phyloP scores from a whole-genome alignment of 495 filamentous ascomycete species.

The Neurospora cerealis region DNA sequence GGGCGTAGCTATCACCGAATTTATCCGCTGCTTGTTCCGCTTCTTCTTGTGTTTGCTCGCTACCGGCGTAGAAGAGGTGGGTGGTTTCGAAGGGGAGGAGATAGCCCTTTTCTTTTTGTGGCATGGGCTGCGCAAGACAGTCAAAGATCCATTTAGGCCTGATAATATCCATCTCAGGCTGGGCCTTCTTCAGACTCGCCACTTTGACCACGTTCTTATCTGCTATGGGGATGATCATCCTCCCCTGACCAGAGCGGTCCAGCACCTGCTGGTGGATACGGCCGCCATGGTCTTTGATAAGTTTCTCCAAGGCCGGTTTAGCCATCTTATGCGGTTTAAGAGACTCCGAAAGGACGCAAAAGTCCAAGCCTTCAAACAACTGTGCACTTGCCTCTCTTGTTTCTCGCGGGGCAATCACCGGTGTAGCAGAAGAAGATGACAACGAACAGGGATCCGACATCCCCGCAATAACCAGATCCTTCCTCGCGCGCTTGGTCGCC shows the following conservation, averaged over 20 bases:
- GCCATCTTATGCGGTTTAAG: constrained; percentile 47
- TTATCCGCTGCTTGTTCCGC: constrained; percentile 52
- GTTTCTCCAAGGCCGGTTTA: constrained; percentile 72
- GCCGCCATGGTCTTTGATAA: constrained; percentile 86
- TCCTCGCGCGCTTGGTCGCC: constrained; percentile 48
- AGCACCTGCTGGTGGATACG: constrained; percentile 60
- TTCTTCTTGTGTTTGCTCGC: constrained; percentile 13
- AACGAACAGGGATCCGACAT: constrained; percentile 36
- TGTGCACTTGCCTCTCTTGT: constrained; percentile 20
- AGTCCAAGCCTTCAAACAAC: constrained; percentile 63
- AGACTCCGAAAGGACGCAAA: constrained; percentile 51
- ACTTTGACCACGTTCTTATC: constrained; percentile 84
- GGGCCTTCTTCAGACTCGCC: constrained; percentile 64
- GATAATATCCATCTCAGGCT: constrained; percentile 54
- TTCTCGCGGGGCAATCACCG: constrained; percentile 30
- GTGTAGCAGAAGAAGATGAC: constrained; percentile 33
- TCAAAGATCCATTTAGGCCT: constrained; percentile 79
- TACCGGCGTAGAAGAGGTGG: constrained; percentile 39
- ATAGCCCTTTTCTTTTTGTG: constrained; percentile 53
- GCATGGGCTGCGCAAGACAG: constrained; percentile 53
- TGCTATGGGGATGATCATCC: constrained; percentile 59
- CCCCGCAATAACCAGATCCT: constrained; percentile 65
- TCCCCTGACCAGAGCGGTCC: constrained; percentile 24
- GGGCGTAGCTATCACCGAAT: constrained; percentile 75
- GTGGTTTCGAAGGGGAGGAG: constrained; percentile 39